These are phyloP conservation scores for Globisporangium middletonii DNA, from an alignment of 352 stramenopile species.

Conservation along the genomic window DNA sequence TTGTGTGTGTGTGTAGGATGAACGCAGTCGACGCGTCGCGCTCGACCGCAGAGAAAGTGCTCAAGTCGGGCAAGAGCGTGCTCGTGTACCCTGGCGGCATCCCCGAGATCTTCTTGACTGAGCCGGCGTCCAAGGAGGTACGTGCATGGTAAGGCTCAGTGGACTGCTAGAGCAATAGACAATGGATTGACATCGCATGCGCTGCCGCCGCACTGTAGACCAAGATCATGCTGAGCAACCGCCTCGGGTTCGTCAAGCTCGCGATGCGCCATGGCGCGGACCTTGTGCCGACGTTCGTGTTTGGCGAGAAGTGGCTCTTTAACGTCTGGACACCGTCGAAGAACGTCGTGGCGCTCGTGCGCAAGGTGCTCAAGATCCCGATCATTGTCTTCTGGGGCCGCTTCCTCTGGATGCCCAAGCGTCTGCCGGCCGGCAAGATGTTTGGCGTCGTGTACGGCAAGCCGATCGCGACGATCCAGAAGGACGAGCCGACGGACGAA, in stretches of 20 bases:
- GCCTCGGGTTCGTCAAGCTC: conserved; percentile 38
- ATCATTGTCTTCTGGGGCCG: background rate
- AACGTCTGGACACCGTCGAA: too few species aligned
- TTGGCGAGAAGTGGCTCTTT: background rate
- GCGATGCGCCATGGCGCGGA: too few species aligned
- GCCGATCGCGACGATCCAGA: conserved; percentile 48
- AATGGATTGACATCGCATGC: too few species aligned
- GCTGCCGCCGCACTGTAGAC: conserved; percentile 47
- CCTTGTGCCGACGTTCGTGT: too few species aligned
- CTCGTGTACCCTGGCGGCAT: conserved; percentile 71
- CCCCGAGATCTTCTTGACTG: conserved; percentile 71
- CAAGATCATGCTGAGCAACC: conserved; percentile 67
- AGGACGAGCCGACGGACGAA: conserved; percentile 49
- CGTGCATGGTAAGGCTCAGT: too few species aligned
- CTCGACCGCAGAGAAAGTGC: conserved; percentile 66
- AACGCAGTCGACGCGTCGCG: conserved; percentile 68
- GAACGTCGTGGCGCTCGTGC: too few species aligned
- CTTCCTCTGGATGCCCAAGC: conserved; percentile 74
- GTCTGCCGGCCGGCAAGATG: conserved; percentile 46
- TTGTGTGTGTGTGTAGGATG: conserved; percentile 18
- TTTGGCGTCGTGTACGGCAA: conserved; percentile 79
- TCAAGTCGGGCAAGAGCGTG: conserved; percentile 49
- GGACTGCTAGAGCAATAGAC: too few species aligned
- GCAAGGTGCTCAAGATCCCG: too few species aligned
- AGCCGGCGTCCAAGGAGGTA: conserved; percentile 21